A percentile compares a stretch with the other conserved stretches of the same genome.
These are phyloP conservation scores for Pseudogymnoascus sp. DNA, from an alignment of 2,329 filamentous ascomycete species.

Conservation along the genomic window DNA sequence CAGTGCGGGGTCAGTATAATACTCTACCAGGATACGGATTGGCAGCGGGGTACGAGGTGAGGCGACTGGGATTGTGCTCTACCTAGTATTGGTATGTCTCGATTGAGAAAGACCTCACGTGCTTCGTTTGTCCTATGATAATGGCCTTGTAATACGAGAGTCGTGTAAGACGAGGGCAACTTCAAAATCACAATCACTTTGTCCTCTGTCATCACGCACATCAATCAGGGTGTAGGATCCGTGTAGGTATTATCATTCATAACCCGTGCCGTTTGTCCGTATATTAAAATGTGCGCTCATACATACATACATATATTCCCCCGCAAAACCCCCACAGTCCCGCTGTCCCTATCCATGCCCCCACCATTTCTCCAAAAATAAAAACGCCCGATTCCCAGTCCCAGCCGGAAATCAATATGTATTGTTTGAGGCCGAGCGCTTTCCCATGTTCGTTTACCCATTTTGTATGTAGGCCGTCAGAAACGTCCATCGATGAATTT, in stretches of 20 bases:
- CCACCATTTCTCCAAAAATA: neutral
- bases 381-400: neutral
- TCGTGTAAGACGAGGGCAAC: neutral
- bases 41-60: neutral
- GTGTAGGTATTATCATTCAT: neutral
- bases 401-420: neutral
- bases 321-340: neutral
- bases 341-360: neutral
- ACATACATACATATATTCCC: constrained; percentile 1
- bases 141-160: neutral
- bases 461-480: neutral
- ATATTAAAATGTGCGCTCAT: constrained; percentile 2
- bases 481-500: neutral
- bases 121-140: neutral
- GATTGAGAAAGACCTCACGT: neutral
- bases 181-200: neutral
- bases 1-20: neutral
- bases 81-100: neutral
- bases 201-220: neutral
- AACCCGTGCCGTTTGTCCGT: neutral
- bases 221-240: neutral
- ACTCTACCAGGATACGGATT: neutral
- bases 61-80: neutral
- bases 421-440: neutral
- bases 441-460: neutral